phyloP scores from a whole-genome alignment of 2,329 filamentous ascomycete genomes.

The Coniochaeta sp. region DNA sequence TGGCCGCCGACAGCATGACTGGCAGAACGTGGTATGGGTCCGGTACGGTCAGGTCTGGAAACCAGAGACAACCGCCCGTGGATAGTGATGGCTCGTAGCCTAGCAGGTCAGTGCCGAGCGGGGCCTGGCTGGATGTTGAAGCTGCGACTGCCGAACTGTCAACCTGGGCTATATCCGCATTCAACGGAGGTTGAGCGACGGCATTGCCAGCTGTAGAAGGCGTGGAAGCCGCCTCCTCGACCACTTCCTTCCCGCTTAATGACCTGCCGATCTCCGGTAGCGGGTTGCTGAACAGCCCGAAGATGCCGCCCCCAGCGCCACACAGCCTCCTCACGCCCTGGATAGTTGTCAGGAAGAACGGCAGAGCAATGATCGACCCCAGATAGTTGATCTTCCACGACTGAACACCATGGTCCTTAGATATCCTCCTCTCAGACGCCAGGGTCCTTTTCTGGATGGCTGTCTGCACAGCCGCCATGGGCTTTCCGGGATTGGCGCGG shows the following conservation, averaged over 20 bases:
- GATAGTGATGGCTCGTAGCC: slow-evolving; percentile 25
- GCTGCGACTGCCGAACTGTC: neutral
- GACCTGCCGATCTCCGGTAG: neutral
- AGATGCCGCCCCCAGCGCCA: slow-evolving; percentile 21
- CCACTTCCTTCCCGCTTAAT: neutral
- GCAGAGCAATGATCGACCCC: slow-evolving; percentile 28
- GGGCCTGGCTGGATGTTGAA: neutral
- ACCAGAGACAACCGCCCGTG: slow-evolving; percentile 47
- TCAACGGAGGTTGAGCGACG: neutral
- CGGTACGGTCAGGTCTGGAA: slow-evolving; percentile 42
- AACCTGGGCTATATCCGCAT: neutral
- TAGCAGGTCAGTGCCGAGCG: slow-evolving; percentile 8
- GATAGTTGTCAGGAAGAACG: slow-evolving; percentile 42
- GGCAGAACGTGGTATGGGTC: slow-evolving; percentile 46
- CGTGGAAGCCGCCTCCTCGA: neutral
- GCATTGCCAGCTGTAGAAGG: neutral
- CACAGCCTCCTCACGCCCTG: slow-evolving; percentile 43
- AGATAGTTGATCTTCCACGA: slow-evolving; percentile 34
- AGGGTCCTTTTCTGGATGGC: slow-evolving; percentile 19
- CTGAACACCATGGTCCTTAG: slow-evolving; percentile 34
- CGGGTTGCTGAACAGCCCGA: neutral
- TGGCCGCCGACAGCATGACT: slow-evolving; percentile 24
- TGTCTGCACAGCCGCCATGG: slow-evolving; percentile 4
- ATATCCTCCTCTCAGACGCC: slow-evolving; percentile 20
- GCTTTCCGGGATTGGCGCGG: neutral